Evolutionary conservation across 352 stramenopile species (phyloP), one percentile per base, ranked within the genome.

Genomic region (Phytophthora multivora): DNA sequence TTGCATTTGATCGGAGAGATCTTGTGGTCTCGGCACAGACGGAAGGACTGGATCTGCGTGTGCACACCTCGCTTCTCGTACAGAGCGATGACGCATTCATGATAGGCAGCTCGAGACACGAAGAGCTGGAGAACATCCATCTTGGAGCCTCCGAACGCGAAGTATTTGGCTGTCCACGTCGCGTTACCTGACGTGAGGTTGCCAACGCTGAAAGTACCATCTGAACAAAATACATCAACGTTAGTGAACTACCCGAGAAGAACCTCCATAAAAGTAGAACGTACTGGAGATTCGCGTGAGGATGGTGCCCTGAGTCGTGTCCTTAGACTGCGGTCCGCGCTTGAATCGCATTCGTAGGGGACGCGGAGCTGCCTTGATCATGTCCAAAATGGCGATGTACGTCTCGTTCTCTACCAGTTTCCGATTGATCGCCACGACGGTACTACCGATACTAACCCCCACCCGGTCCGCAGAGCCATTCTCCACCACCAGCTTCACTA

Each of bases 1-100:
- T 94, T 94, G 79, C 69, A 88, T 64, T 92, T 92, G 69, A 92
- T 90, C 13, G 83, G 83, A 28, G 83, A 91, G 54, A 91, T 88
- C 43, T 94, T 91, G 80, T 94, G 85, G 67, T 94, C 85, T 46
- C 78, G 74, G 45, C 83, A 92, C 40, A 94, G 58, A 0, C 85
- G 80, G 74, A 94, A 94, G 7, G 83, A 90, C 59, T 92, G 85
- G 54, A 94, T 94, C 71, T 90, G 80, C 26, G 83, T 92, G 60
- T 90, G 83, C 18, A 94, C 83, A 12, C 79, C 66, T 31, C 85
- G 81, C 66, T 92, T 94, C 65, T 93, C 85, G 56, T 93, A 93
- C 45, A 93, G 66, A 48, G 85, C 87, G 55, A 93, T 93, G 21
- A 93, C 83, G 35, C 85, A 93, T 76, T 94, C 85, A 49, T 94